Evolutionary conservation across 1,284 basidiomycete genomes (phyloP).

Genomic region (Fomes fomentarius): DNA sequence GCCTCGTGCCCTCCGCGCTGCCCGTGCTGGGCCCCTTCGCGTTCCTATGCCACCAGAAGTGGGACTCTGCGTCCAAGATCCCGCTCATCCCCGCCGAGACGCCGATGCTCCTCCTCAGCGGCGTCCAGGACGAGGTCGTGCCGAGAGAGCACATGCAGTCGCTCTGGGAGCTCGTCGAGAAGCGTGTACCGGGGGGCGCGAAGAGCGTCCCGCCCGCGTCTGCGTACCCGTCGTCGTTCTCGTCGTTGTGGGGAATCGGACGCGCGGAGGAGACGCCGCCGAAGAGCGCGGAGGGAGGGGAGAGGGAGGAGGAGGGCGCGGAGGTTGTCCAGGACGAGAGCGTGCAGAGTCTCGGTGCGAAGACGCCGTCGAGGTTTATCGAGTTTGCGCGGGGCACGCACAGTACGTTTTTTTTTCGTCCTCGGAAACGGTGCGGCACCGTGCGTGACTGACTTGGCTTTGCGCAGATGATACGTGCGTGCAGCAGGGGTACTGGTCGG

Average conservation of each 20-base stretch:
- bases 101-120: conserved; percentile 89
- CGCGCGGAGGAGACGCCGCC: too few species aligned
- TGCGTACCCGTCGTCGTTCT: too few species aligned
- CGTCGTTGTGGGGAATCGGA: too few species aligned
- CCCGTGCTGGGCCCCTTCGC: conserved; percentile 79
- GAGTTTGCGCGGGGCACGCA: conserved; percentile 34
- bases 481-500: conserved; percentile 38
- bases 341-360: background rate
- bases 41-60: conserved; percentile 89
- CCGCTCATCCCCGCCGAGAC: conserved; percentile 68
- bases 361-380: conserved; percentile 27
- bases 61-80: conserved; percentile 82
- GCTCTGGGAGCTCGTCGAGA: conserved; percentile 66
- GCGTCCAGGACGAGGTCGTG: conserved; percentile 82
- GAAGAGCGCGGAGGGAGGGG: background rate
- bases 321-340: conserved; percentile 16
- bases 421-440: too few species aligned
- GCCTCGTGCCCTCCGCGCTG: conserved; percentile 80
- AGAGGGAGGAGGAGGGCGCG: conserved; percentile 12
- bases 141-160: conserved; percentile 85
- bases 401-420: conserved; percentile 25
- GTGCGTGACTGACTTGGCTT: background rate
- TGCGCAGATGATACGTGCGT: conserved; percentile 40
- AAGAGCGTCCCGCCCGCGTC: too few species aligned
- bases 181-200: conserved; percentile 37